phyloP scores from a whole-genome alignment of 2,329 filamentous ascomycete genomes.

The Pestalotiopsis sp. region DNA sequence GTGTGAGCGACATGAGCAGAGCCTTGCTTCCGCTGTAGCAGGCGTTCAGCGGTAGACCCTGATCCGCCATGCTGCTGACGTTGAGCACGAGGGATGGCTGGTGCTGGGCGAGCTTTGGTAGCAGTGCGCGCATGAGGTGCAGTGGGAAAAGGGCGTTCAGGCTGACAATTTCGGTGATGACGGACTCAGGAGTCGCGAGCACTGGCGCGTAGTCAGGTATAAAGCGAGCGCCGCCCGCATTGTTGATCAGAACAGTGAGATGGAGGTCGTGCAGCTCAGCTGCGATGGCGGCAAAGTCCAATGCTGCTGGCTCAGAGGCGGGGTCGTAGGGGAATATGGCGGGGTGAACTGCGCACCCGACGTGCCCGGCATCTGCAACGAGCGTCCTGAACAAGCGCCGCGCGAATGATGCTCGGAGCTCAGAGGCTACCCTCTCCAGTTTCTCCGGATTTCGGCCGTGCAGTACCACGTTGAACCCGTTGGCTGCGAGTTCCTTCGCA shows the following conservation, averaged over 20 bases:
- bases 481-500: slow-evolving; percentile 45
- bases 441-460: slow-evolving; percentile 33
- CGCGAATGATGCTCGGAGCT: not conserved
- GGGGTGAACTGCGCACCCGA: not conserved
- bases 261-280: not conserved
- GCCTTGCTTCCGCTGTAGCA: slow-evolving; percentile 36
- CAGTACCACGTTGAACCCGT: slow-evolving; percentile 56
- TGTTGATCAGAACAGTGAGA: not conserved
- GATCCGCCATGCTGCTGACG: not conserved
- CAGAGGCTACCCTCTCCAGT: not conserved
- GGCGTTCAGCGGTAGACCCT: not conserved
- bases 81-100: not conserved
- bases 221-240: too few relatives aligned
- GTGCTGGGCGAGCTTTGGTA: not conserved
- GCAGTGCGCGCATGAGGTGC: not conserved
- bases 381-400: not conserved
- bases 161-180: not conserved
- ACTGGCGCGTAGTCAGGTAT: not conserved
- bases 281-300: not conserved
- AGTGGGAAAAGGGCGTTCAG: not conserved
- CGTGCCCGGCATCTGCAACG: not conserved
- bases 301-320: too few relatives aligned
- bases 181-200: not conserved
- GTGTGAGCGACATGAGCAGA: not conserved
- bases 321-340: too few relatives aligned